A percentile compares a stretch with the other conserved stretches of the same genome.
Conservation (phyloP, 2,329 filamentous ascomycete genomes). For the Cladobotryum protrusum region DNA sequence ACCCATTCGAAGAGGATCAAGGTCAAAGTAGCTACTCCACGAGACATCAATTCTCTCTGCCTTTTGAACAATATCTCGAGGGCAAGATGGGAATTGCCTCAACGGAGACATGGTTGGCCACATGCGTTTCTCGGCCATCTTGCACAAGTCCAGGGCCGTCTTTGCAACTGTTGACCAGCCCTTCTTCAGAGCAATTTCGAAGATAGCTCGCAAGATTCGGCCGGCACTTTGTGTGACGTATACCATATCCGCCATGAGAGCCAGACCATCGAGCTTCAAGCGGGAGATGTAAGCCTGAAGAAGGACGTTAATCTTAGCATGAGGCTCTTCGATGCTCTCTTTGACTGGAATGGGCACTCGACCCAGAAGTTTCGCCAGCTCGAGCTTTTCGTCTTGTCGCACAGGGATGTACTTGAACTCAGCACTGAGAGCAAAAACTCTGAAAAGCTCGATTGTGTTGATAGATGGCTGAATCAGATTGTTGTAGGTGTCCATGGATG, state of each 20-base stretch:
- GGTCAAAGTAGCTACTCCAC: constrained; percentile 90
- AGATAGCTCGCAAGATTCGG: constrained; percentile 89
- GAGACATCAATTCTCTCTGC: constrained; percentile 91
- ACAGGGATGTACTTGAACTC: constrained; percentile 99
- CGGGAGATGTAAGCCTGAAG: constrained; percentile 95
- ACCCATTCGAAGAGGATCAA: constrained; percentile 93
- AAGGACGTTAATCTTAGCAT: constrained; percentile 96
- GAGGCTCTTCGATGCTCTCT: constrained; percentile 92
- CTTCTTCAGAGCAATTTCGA: constrained; percentile 96
- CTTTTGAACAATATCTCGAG: constrained; percentile 82
- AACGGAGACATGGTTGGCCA: constrained; percentile 98
- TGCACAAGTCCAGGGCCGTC: constrained; percentile 87
- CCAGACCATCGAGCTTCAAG: constrained; percentile 86
- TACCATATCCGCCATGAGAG: constrained; percentile 96
- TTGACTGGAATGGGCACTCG: constrained; percentile 94
- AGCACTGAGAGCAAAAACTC: constrained; percentile 89
- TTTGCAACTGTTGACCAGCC: constrained; percentile 93
- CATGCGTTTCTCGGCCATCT: constrained; percentile 99
- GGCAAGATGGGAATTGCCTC: constrained; percentile 78
- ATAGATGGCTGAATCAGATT: constrained; percentile 90
- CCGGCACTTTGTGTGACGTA: constrained; percentile 98
- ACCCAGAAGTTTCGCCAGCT: constrained; percentile 83
- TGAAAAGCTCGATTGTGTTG: constrained; percentile 90
- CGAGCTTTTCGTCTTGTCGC: constrained; percentile 93
- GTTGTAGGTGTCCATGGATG: constrained; percentile 96